Percentiles rank a stretch among this genome's conserved stretches.
Conservation (phyloP, 2,329 filamentous ascomycete genomes). For the Cordyceps militaris region DNA sequence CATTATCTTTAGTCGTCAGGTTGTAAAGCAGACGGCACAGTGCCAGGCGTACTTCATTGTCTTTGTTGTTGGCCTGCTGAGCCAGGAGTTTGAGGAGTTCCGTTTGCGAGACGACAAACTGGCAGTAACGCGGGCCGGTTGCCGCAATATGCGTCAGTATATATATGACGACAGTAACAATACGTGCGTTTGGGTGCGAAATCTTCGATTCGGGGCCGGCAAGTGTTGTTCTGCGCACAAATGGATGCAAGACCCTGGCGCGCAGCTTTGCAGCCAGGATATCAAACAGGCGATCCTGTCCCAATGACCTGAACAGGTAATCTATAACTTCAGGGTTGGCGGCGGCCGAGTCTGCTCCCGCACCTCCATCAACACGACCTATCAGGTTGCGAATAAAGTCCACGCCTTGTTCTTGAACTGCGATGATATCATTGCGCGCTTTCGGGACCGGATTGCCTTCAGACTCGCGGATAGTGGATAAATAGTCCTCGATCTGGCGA, state of each 20-base stretch:
- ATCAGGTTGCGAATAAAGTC: conserved; percentile 88
- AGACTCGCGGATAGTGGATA: conserved; percentile 50
- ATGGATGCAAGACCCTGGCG: conserved; percentile 49
- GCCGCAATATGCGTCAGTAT: conserved; percentile 86
- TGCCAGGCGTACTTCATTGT: conserved; percentile 66
- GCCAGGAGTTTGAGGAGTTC: conserved; percentile 67
- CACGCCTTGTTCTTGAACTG: conserved; percentile 84
- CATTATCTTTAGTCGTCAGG: conserved; percentile 74
- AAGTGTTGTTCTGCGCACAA: conserved; percentile 34
- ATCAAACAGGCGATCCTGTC: conserved; percentile 70
- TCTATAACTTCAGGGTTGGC: conserved; percentile 72
- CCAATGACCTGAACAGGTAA: conserved; percentile 68
- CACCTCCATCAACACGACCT: conserved; percentile 46
- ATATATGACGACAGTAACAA: conserved; percentile 71
- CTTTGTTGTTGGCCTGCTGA: conserved; percentile 65
- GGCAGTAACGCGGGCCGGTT: conserved; percentile 68
- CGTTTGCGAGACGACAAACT: conserved; percentile 69
- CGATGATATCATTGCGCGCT: conserved; percentile 68
- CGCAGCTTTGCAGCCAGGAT: conserved; percentile 74
- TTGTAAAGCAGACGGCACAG: conserved; percentile 83
- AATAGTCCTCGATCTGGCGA: conserved; percentile 42
- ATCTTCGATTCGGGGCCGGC: conserved; percentile 38
- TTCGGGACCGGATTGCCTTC: conserved; percentile 63
- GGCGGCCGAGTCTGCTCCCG: conserved; percentile 41
- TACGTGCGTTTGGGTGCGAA: conserved; percentile 55